These are phyloP conservation scores for Notholithocarpus densiflorus DNA, from an alignment of 306 rosid species.

Conservation along the genomic window DNA sequence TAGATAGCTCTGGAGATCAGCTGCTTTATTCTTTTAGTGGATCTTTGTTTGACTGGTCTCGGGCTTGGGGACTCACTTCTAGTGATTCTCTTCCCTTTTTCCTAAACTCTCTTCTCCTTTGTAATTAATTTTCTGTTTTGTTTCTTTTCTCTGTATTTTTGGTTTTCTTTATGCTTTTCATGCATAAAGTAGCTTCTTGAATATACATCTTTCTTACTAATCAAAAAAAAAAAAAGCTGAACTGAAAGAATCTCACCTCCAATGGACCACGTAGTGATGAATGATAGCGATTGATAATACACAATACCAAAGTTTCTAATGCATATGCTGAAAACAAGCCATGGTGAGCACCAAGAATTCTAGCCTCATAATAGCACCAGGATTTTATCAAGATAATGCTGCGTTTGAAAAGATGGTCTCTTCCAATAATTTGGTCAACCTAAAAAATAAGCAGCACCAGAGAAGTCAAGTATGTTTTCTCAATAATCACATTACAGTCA, in stretches of 20 bases:
- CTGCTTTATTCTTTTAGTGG: too few relatives aligned
- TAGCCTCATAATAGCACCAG: slow-evolving; percentile 80
- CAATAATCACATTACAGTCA: too few relatives aligned
- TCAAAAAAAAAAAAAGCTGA: neutral
- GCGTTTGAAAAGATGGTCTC: slow-evolving; percentile 61
- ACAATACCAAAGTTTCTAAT: slow-evolving; percentile 56
- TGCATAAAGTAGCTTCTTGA: too few relatives aligned
- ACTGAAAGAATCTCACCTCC: slow-evolving; percentile 46
- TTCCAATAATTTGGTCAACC: slow-evolving; percentile 56
- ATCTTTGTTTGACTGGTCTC: too few relatives aligned
- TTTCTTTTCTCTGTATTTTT: too few relatives aligned
- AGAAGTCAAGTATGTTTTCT: neutral
- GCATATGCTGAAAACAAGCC: slow-evolving; percentile 73
- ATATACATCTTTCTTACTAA: too few relatives aligned
- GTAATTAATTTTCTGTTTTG: too few relatives aligned
- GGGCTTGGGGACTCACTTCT: too few relatives aligned
- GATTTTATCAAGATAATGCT: slow-evolving; percentile 64
- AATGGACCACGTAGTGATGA: slow-evolving; percentile 59
- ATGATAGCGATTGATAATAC: slow-evolving; percentile 54
- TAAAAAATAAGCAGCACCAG: slow-evolving; percentile 24
- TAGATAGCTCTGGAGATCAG: too few relatives aligned
- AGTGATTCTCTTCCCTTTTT: too few relatives aligned
- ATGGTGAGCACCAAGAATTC: slow-evolving; percentile 63
- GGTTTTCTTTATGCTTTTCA: too few relatives aligned
- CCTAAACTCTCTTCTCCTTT: too few relatives aligned